Base-by-base conservation (phyloP, 176 grass and related monocot genomes). In the Hordeum marinum region DNA sequence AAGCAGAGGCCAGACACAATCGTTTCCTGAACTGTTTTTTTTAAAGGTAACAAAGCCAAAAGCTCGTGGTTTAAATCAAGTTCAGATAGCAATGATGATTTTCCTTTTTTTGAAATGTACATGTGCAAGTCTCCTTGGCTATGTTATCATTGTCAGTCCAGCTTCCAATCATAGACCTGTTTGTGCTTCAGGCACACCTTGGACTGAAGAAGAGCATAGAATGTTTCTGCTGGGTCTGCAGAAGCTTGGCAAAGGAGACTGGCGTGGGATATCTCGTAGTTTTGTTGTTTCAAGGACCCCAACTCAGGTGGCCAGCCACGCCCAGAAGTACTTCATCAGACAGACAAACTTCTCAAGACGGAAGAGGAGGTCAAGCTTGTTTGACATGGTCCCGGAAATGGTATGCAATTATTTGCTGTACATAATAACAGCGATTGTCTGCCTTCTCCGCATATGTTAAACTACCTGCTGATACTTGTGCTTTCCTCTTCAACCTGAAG, bases 221-320 rank as follows among this genome's bases (percentile, higher is more conserved):
- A 92, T 90, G 93, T 98, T 98, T 82, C 84, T 98, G 10, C 9
- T 95, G 76, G 95, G 95, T 74, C 83, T 98, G 26, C 87, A 93
- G 63, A 95, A 92, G 85, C 91, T 98, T 32, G 95, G 95, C 17
- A 98, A 93, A 84, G 95, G 95, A 37, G 93, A 98, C 11, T 98
- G 95, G 93, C 95, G 95, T 15, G 93, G 95, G 26, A 98, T 98
- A 82, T 85, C 93, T 23, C 85, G 93, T 20, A 98, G 90, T 43
- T 98, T 88, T 71, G 95, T 98, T 31, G 75, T 93, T 55, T 93
- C 95, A 35, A 90, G 89, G 73, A 98, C 93, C 17, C 93, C 95
- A 11, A 98, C 95, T 83, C 95, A 98, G 68, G 95, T 98, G 59
- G 95, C 95, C 58, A 98, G 95, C 80, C 95, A 98, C 90, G 95